Percentiles rank a stretch among this genome's conserved stretches.
Evolutionary conservation across 257 asterid genomes (phyloP).

Genomic region (Solanum okadae): DNA sequence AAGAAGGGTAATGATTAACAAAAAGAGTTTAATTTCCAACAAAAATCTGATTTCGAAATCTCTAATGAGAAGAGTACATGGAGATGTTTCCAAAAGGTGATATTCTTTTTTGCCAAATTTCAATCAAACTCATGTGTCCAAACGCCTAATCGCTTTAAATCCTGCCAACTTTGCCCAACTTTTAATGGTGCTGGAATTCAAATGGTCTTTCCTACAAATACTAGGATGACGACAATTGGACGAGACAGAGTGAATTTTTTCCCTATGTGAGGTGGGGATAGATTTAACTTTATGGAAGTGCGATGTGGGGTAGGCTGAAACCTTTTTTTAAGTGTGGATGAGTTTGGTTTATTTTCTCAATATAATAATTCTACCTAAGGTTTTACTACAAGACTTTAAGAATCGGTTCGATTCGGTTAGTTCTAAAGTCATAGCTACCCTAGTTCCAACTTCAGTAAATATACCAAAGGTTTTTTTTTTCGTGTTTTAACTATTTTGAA

Average conservation of each 20-base stretch:
- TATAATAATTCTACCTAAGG: background rate
- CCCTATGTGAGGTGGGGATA: background rate
- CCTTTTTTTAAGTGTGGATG: too few species aligned
- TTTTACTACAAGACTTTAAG: background rate
- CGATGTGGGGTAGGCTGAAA: background rate
- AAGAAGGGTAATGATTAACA: background rate
- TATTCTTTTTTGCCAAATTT: background rate
- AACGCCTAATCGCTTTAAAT: background rate
- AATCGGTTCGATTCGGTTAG: background rate
- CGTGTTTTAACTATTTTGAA: background rate
- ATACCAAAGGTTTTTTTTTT: background rate
- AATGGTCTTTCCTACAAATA: background rate
- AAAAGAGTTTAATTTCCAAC: background rate
- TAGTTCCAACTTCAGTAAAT: background rate
- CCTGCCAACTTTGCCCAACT: background rate
- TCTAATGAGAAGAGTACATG: background rate
- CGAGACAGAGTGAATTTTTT: fast-evolving
- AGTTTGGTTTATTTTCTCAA: background rate
- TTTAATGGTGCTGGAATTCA: background rate
- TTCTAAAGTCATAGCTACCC: background rate
- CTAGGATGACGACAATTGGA: background rate
- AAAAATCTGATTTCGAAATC: background rate
- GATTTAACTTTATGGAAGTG: background rate
- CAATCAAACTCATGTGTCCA: background rate
- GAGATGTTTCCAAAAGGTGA: background rate